These are phyloP conservation scores for Suhomyces vadensis DNA, from an alignment of 805 yeast species.

Conservation along the genomic window DNA sequence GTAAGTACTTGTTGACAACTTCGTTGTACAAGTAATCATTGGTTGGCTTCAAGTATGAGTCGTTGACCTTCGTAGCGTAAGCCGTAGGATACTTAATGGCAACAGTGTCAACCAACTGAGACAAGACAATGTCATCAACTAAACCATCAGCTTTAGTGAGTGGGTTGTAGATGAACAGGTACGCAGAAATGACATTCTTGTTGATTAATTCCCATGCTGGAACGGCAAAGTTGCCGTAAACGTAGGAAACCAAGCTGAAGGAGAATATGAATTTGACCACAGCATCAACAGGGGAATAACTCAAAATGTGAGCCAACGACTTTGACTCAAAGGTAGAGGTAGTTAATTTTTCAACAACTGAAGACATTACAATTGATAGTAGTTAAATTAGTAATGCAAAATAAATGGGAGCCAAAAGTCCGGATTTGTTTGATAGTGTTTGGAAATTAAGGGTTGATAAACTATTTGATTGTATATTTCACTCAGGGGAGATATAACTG, in stretches of 20 bases:
- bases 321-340: slow-evolving; percentile 31
- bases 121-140: slow-evolving; percentile 14
- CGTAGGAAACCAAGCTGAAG: slow-evolving; percentile 23
- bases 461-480: too few species aligned
- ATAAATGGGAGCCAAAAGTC: not conserved
- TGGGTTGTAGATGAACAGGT: slow-evolving; percentile 17
- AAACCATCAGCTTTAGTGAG: slow-evolving; percentile 12
- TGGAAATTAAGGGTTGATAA: not conserved
- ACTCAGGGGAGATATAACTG: not conserved
- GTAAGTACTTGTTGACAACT: slow-evolving; percentile 24
- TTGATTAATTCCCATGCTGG: slow-evolving; percentile 22
- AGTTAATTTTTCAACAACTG: slow-evolving; percentile 11
- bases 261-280: slow-evolving; percentile 25
- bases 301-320: slow-evolving; percentile 32
- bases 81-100: slow-evolving; percentile 11
- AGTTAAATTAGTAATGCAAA: not conserved
- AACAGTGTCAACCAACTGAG: slow-evolving; percentile 12
- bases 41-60: slow-evolving; percentile 23
- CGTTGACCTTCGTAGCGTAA: slow-evolving; percentile 5
- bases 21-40: slow-evolving; percentile 21
- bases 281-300: slow-evolving; percentile 31
- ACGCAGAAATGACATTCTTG: slow-evolving; percentile 22
- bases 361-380: slow-evolving; percentile 8
- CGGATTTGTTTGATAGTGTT: not conserved
- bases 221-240: slow-evolving; percentile 26